Conservation (phyloP, 805 yeast species). For the Metschnikowia arizonensis region DNA sequence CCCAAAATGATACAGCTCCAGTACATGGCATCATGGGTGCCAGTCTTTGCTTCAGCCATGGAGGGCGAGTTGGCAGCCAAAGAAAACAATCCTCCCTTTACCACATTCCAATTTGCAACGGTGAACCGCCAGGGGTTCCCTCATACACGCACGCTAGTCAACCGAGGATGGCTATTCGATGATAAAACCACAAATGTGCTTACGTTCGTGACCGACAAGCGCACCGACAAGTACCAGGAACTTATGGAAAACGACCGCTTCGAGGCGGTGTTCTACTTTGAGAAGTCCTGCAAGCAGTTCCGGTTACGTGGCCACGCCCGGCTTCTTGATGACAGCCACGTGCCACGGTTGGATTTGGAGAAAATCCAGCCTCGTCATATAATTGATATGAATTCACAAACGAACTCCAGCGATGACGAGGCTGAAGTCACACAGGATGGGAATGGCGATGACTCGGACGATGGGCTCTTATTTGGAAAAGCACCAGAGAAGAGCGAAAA, state of each 20-base stretch:
- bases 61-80: slow-evolving; percentile 37
- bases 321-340: slow-evolving; percentile 29
- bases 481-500: slow-evolving; percentile 1
- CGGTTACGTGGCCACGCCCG: slow-evolving; percentile 67
- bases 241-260: slow-evolving; percentile 48
- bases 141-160: slow-evolving; percentile 63
- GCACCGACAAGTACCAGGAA: slow-evolving; percentile 62
- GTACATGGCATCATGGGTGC: slow-evolving; percentile 71
- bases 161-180: slow-evolving; percentile 70
- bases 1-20: slow-evolving; percentile 27
- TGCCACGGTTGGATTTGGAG: slow-evolving; percentile 32
- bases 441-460: slow-evolving; percentile 9
- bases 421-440: not conserved
- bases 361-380: slow-evolving; percentile 26
- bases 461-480: slow-evolving; percentile 13
- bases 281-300: slow-evolving; percentile 58
- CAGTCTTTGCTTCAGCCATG: slow-evolving; percentile 53
- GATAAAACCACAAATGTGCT: slow-evolving; percentile 64
- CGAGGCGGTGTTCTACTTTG: slow-evolving; percentile 77
- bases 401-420: slow-evolving; percentile 17
- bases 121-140: slow-evolving; percentile 55
- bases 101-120: slow-evolving; percentile 65
- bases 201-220: slow-evolving; percentile 65
- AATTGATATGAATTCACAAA: slow-evolving; percentile 18
- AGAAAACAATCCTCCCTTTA: slow-evolving; percentile 41